Conservation (phyloP, 441 rosid genomes). For the Bocquillonia castaneifolia region DNA sequence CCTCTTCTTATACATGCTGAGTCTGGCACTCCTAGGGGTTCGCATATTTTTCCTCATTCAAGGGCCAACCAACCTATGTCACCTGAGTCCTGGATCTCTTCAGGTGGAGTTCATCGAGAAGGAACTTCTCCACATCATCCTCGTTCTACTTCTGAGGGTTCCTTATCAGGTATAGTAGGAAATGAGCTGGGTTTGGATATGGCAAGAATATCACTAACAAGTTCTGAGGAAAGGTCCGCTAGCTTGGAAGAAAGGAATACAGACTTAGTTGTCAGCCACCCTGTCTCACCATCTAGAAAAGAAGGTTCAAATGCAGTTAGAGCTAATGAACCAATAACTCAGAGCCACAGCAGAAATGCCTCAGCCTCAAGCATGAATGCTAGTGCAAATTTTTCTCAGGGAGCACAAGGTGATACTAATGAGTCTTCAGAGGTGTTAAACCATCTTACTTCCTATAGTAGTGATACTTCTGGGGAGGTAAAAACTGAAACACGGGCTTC, state of each 20-base stretch:
- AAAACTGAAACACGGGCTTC: conserved; percentile 44
- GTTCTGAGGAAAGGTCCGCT: conserved; percentile 48
- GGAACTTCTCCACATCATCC: conserved; percentile 57
- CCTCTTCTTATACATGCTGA: conserved; percentile 50
- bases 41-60: conserved; percentile 30
- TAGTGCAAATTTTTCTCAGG: conserved; percentile 39
- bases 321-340: conserved; percentile 34
- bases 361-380: conserved; percentile 50
- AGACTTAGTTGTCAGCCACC: conserved; percentile 40
- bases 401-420: conserved; percentile 44
- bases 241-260: conserved; percentile 42
- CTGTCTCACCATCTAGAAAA: conserved; percentile 45
- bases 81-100: conserved; percentile 43
- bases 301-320: conserved; percentile 39
- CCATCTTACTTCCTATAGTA: conserved; percentile 50
- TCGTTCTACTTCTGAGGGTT: conserved; percentile 49
- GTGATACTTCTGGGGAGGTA: conserved; percentile 70
- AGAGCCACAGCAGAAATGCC: conserved; percentile 47
- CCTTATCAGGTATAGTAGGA: conserved; percentile 40
- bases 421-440: conserved; percentile 54
- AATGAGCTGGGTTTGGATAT: conserved; percentile 40
- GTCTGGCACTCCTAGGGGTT: conserved; percentile 35
- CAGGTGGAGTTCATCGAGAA: conserved; percentile 41
- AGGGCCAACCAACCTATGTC: conserved; percentile 39
- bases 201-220: conserved; percentile 35